Percentiles rank a stretch among this genome's conserved stretches.
Evolutionary conservation across 23 red algal species (phyloP).

Genomic region (Cyanidiococcus yangmingshanensis): DNA sequence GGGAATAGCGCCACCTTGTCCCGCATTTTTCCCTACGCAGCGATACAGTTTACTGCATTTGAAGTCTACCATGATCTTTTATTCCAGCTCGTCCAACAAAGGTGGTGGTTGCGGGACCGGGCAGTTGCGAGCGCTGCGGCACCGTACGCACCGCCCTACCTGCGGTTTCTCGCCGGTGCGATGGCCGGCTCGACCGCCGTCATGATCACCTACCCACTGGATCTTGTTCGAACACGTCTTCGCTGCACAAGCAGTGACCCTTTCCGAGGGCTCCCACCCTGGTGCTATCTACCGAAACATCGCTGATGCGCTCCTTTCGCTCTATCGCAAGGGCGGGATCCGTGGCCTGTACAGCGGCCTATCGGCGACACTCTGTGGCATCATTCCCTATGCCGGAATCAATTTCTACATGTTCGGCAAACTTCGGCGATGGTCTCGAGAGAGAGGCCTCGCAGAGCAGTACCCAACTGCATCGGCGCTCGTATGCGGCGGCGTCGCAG

Average conservation of each 20-base stretch:
- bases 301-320: conserved; percentile 22
- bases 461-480: conserved; percentile 45
- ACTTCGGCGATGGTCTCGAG: conserved; percentile 30
- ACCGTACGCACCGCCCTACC: conserved; percentile 23
- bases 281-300: conserved; percentile 22
- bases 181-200: conserved; percentile 82
- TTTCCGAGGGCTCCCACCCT: neutral
- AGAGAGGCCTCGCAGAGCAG: conserved; percentile 21
- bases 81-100: neutral
- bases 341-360: conserved; percentile 54
- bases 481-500: conserved; percentile 59
- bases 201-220: conserved; percentile 67
- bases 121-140: conserved; percentile 14
- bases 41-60: conserved; percentile 76
- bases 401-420: conserved; percentile 75
- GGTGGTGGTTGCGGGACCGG: neutral
- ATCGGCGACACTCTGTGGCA: conserved; percentile 77
- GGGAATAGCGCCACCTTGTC: conserved; percentile 70
- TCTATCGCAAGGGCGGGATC: conserved; percentile 37
- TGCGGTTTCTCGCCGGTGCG: conserved; percentile 65
- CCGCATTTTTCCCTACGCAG: conserved; percentile 84
- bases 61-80: conserved; percentile 55
- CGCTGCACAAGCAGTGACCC: conserved; percentile 29
- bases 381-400: conserved; percentile 84
- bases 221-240: conserved; percentile 66